These are phyloP conservation scores for Phialocephala sp. DNA, from an alignment of 2,329 filamentous ascomycete species.

Conservation along the genomic window DNA sequence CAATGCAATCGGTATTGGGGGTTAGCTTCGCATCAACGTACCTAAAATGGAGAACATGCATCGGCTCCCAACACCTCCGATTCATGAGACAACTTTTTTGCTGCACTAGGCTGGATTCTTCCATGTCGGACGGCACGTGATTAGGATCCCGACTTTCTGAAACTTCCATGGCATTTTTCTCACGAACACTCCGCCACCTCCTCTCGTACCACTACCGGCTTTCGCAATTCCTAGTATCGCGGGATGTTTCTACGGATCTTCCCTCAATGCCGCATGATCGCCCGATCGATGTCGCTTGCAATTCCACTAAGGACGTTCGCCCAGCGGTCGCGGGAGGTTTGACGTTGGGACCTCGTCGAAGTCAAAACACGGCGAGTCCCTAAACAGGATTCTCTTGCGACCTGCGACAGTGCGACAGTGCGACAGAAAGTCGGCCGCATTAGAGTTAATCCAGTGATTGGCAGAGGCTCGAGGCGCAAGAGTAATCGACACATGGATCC, in stretches of 20 bases:
- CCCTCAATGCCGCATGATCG: conserved; percentile 13
- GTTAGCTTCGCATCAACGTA: conserved; percentile 1
- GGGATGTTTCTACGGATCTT: neutral
- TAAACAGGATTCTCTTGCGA: conserved; percentile 21
- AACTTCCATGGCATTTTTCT: neutral
- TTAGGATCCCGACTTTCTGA: neutral
- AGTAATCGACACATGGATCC: conserved; percentile 21
- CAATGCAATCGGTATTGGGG: neutral
- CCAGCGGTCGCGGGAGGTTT: neutral
- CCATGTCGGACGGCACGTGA: neutral
- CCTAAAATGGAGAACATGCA: neutral
- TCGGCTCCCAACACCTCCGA: conserved; percentile 2
- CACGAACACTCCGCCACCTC: conserved; percentile 14
- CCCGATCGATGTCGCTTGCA: conserved; percentile 14
- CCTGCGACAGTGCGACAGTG: conserved; percentile 17
- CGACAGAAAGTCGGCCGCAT: conserved; percentile 2
- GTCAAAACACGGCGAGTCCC: conserved; percentile 6
- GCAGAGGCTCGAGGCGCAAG: conserved; percentile 10
- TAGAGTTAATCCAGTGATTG: neutral
- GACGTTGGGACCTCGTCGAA: neutral
- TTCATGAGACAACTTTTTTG: neutral
- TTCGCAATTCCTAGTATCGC: neutral
- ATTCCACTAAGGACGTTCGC: neutral
- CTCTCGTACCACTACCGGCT: conserved; percentile 2
- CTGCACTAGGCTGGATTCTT: neutral